These are phyloP conservation scores for Phytophthora tentaculata DNA, from an alignment of 352 stramenopile species.

Conservation along the genomic window DNA sequence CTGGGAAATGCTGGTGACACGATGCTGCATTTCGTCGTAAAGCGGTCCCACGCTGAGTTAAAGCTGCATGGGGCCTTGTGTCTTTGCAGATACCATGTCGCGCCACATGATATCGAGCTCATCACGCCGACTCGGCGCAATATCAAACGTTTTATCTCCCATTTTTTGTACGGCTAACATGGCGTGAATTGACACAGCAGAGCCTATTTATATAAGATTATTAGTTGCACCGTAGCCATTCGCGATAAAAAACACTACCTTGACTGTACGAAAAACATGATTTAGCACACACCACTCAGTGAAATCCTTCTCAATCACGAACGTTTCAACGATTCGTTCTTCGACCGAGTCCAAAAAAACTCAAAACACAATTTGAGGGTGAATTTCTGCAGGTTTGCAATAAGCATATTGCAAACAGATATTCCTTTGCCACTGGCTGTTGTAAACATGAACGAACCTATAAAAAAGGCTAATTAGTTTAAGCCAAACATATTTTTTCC, in stretches of 20 bases:
- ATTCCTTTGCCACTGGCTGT: neutral
- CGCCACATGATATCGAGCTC: neutral
- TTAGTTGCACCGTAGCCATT: neutral
- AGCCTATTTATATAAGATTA: neutral
- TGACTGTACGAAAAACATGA: neutral
- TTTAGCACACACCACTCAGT: neutral
- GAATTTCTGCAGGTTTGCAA: neutral
- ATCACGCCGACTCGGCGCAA: neutral
- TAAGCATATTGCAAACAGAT: neutral
- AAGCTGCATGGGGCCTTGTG: neutral
- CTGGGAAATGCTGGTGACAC: neutral
- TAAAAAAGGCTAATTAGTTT: neutral
- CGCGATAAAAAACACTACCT: neutral
- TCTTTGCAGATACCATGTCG: neutral
- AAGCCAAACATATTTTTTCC: neutral
- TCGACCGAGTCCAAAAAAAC: neutral
- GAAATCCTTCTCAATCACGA: neutral
- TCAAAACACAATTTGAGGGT: neutral
- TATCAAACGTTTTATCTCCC: neutral
- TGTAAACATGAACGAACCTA: neutral
- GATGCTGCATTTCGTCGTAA: neutral
- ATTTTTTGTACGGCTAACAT: neutral
- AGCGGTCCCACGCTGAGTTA: neutral
- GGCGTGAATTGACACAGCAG: neutral
- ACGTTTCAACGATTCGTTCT: neutral